Percentiles rank a stretch among this genome's conserved stretches.
phyloP scores from a whole-genome alignment of 306 rosid species.

The Fagus sylvatica region DNA sequence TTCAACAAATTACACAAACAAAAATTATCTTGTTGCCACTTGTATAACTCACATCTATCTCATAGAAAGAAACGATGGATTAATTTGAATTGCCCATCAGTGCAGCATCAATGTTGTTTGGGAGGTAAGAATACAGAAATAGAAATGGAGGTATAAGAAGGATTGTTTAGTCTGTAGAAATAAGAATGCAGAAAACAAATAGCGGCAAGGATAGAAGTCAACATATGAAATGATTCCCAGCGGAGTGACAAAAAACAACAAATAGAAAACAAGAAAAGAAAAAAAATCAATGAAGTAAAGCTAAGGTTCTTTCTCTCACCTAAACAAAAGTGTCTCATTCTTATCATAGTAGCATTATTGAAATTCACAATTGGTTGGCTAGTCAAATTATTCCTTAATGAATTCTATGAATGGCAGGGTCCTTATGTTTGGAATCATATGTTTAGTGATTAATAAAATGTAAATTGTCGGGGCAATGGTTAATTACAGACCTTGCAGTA shows the following conservation, averaged over 20 bases:
- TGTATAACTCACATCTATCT: neutral
- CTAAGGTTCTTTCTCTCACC: no score
- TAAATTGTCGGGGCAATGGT: neutral
- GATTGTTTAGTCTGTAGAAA: neutral
- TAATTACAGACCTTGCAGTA: neutral
- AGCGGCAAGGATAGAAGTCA: neutral
- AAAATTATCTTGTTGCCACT: neutral
- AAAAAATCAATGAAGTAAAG: no score
- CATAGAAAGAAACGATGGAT: neutral
- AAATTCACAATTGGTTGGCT: slow-evolving; percentile 19
- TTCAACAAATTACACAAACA: neutral
- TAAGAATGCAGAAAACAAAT: neutral
- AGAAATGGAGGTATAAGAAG: neutral
- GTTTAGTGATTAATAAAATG: neutral
- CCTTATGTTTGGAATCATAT: slow-evolving; percentile 33
- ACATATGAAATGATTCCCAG: neutral
- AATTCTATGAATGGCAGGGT: slow-evolving; percentile 42
- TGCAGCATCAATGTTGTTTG: neutral
- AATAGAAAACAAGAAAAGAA: no score
- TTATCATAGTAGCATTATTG: no score
- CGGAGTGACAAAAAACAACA: no score
- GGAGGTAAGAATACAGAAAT: neutral
- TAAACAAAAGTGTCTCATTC: no score
- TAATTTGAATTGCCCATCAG: neutral
- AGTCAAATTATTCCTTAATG: slow-evolving; percentile 40